phyloP scores from a whole-genome alignment of 768 basidiomycete species.

The Rhodosporidiobolus odoratus region DNA sequence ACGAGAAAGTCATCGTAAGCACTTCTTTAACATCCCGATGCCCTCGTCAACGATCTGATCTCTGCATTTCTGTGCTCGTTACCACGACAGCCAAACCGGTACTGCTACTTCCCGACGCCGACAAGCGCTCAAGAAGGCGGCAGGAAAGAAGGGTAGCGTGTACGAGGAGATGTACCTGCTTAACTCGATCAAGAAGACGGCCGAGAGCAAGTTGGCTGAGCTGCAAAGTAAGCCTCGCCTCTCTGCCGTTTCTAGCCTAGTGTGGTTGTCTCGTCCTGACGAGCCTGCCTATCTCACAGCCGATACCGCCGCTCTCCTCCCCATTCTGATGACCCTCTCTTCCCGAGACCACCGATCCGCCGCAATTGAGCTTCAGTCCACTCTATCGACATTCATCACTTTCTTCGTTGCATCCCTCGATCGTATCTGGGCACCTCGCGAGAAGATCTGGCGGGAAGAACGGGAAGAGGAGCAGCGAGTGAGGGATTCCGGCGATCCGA shows the following conservation, averaged over 20 bases:
- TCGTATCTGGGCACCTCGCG: conserved; percentile 19
- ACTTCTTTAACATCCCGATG: no score
- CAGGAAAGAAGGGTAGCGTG: conserved; percentile 85
- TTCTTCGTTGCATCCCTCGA: not conserved
- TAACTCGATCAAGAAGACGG: conserved; percentile 71
- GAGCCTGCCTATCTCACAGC: conserved; percentile 50
- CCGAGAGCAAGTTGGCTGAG: conserved; percentile 53
- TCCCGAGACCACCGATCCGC: conserved; percentile 64
- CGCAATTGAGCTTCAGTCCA: conserved; percentile 60
- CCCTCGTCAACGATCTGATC: no score
- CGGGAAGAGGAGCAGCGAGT: conserved; percentile 58
- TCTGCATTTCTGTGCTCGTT: no score
- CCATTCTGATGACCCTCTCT: conserved; percentile 64
- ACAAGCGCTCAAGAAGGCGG: conserved; percentile 68
- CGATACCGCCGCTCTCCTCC: conserved; percentile 64
- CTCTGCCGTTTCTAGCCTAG: not conserved
- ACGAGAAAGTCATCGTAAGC: conserved; percentile 58
- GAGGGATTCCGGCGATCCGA: conserved; percentile 39
- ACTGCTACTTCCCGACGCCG: conserved; percentile 79
- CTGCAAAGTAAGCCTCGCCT: conserved; percentile 53
- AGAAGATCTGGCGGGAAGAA: conserved; percentile 47
- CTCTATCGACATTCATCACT: conserved; percentile 56
- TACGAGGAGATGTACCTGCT: conserved; percentile 95
- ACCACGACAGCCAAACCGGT: conserved; percentile 59
- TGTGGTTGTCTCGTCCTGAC: conserved; percentile 13